Evolutionary conservation across 2,329 filamentous ascomycete species (phyloP).

Genomic region (Cytospora piceae): DNA sequence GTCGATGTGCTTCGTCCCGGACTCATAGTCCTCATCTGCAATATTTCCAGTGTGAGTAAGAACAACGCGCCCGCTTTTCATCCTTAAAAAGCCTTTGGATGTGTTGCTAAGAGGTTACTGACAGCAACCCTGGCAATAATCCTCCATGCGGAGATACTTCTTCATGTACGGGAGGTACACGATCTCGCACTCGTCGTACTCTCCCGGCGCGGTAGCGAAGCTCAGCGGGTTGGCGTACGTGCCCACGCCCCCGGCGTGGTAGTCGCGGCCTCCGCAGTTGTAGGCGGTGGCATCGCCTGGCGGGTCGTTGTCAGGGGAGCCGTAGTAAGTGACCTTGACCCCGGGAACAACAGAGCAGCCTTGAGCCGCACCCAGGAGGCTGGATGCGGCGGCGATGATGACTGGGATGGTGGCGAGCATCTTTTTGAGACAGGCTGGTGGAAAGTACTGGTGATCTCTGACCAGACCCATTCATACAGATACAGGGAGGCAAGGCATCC

Average conservation of each 20-base stretch:
- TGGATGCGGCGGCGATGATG: not conserved
- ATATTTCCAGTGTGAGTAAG: not conserved
- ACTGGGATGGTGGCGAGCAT: not conserved
- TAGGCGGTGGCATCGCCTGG: constrained; percentile 41
- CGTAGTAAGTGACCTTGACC: constrained; percentile 45
- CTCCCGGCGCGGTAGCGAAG: constrained; percentile 46
- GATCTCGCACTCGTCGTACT: constrained; percentile 48
- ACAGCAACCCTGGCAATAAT: constrained; percentile 35
- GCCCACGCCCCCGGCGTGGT: constrained; percentile 45
- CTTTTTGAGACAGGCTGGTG: not conserved
- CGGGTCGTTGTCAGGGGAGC: constrained; percentile 45
- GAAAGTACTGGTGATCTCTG: not conserved
- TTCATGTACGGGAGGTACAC: constrained; percentile 48
- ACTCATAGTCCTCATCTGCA: not conserved
- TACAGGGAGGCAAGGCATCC: not conserved
- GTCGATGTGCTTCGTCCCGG: constrained; percentile 39
- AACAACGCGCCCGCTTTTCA: not conserved
- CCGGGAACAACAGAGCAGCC: constrained; percentile 35
- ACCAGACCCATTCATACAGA: not conserved
- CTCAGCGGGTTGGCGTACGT: constrained; percentile 48
- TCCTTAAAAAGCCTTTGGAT: no score
- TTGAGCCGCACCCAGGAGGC: constrained; percentile 2
- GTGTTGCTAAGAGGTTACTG: constrained; percentile 16
- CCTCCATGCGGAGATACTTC: constrained; percentile 46
- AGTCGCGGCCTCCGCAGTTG: constrained; percentile 41